These are phyloP conservation scores for Poa annua DNA, from an alignment of 176 grass and related monocot genomes.

Conservation along the genomic window DNA sequence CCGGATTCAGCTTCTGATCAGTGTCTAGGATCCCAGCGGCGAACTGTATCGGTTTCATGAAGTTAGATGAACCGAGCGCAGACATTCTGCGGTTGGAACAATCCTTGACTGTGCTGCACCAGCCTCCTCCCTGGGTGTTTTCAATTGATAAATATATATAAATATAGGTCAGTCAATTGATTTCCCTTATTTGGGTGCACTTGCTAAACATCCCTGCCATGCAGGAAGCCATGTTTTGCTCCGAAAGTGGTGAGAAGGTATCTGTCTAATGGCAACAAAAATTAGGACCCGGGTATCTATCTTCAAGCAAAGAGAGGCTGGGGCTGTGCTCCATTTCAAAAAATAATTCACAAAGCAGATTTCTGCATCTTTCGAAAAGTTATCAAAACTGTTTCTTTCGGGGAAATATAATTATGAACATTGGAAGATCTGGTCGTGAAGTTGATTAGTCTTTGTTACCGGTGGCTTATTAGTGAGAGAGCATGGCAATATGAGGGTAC, in stretches of 20 bases:
- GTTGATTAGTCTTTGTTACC: too few relatives aligned
- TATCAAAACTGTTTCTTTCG: neutral
- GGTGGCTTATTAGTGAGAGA: too few relatives aligned
- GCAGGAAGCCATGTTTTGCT: neutral
- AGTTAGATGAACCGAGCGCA: neutral
- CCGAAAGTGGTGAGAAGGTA: neutral
- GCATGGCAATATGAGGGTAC: too few relatives aligned
- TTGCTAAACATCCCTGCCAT: neutral
- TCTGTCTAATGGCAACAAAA: neutral
- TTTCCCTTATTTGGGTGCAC: neutral
- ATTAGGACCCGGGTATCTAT: neutral
- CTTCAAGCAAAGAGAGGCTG: neutral
- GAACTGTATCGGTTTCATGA: neutral
- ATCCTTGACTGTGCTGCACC: conserved; percentile 44
- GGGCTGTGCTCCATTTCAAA: too few relatives aligned
- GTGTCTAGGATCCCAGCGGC: neutral
- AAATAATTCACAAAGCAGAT: too few relatives aligned
- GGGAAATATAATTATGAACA: neutral
- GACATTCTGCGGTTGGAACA: conserved; percentile 26
- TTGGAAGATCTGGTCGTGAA: neutral
- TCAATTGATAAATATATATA: neutral
- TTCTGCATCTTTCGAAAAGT: neutral
- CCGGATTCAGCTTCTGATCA: neutral
- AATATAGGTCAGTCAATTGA: neutral
- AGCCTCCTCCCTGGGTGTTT: conserved; percentile 63